Conservation (phyloP, 1,139 yeast genomes). For the Scheffersomyces cryptocercus region DNA sequence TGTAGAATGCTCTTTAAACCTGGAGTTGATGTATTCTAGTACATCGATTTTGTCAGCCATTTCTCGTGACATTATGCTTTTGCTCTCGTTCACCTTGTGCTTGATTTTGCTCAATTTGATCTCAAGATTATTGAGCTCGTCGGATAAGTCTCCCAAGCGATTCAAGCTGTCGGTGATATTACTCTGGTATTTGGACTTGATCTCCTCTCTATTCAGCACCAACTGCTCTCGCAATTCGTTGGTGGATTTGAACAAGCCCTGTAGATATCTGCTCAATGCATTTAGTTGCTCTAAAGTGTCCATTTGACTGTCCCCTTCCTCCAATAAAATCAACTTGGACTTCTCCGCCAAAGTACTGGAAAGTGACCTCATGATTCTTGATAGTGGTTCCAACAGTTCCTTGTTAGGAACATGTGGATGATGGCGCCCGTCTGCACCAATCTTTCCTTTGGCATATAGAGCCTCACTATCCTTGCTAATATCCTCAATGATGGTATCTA, state of each 20-base stretch:
- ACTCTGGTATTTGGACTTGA: slow-evolving; percentile 23
- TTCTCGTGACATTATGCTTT: slow-evolving; percentile 26
- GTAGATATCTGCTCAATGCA: slow-evolving; percentile 12
- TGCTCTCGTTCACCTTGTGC: slow-evolving; percentile 26
- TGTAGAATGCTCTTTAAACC: slow-evolving; percentile 29
- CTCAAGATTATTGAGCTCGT: slow-evolving; percentile 29
- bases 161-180: slow-evolving; percentile 31
- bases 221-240: slow-evolving; percentile 15
- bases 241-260: slow-evolving; percentile 8
- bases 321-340: slow-evolving; percentile 2
- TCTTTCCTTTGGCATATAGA: slow-evolving; percentile 1
- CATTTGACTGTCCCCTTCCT: slow-evolving; percentile 5
- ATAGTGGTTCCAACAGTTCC: slow-evolving; percentile 9
- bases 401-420: slow-evolving; percentile 5
- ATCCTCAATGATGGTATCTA: slow-evolving; percentile 33
- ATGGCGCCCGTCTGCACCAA: neutral
- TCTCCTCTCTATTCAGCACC: slow-evolving; percentile 12
- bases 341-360: slow-evolving; percentile 2
- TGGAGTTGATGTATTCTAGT: slow-evolving; percentile 33
- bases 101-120: slow-evolving; percentile 27
- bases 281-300: slow-evolving; percentile 10
- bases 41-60: slow-evolving; percentile 32
- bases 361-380: slow-evolving; percentile 4
- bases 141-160: slow-evolving; percentile 28
- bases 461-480: slow-evolving; percentile 7